Evolutionary conservation across 352 stramenopile species (phyloP).

Genomic region (Pythium phragmiticola): DNA sequence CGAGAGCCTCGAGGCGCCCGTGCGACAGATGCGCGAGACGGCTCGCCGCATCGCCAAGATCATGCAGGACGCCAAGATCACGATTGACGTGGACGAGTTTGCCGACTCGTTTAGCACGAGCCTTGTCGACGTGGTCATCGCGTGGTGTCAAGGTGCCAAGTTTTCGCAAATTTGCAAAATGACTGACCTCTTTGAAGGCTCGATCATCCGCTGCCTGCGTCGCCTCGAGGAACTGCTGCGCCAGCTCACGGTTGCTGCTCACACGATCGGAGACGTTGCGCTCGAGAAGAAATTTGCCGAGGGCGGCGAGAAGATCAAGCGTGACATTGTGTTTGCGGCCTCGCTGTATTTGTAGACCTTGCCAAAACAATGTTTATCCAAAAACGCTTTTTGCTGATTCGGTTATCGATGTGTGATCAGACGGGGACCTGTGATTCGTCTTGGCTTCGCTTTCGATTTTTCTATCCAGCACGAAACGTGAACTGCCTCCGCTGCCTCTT

Average conservation of each 20-base stretch:
- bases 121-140: slow-evolving; percentile 97
- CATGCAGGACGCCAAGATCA: slow-evolving; percentile 91
- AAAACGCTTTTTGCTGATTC: background rate
- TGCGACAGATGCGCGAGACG: slow-evolving; percentile 94
- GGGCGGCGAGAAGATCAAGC: slow-evolving; percentile 96
- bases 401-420: background rate
- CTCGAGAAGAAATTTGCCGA: slow-evolving; percentile 98
- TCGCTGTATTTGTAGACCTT: slow-evolving; percentile 94
- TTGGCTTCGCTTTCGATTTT: too few relatives aligned
- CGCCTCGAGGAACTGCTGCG: slow-evolving; percentile 97
- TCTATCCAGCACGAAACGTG: too few relatives aligned
- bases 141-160: slow-evolving; percentile 97
- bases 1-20: slow-evolving; percentile 85
- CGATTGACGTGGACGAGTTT: slow-evolving; percentile 97
- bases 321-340: slow-evolving; percentile 99
- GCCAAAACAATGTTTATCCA: background rate
- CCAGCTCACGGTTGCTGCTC: slow-evolving; percentile 94
- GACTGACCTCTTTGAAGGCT: slow-evolving; percentile 98
- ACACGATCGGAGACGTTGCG: slow-evolving; percentile 97
- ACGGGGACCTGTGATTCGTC: background rate
- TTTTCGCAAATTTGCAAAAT: slow-evolving; percentile 99
- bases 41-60: slow-evolving; percentile 91
- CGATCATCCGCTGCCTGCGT: slow-evolving; percentile 96
- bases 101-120: slow-evolving; percentile 96
- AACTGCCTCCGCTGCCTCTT: too few relatives aligned